Base-by-base conservation (phyloP, 495 filamentous ascomycete genomes). In the Penicillium maclennaniae region DNA sequence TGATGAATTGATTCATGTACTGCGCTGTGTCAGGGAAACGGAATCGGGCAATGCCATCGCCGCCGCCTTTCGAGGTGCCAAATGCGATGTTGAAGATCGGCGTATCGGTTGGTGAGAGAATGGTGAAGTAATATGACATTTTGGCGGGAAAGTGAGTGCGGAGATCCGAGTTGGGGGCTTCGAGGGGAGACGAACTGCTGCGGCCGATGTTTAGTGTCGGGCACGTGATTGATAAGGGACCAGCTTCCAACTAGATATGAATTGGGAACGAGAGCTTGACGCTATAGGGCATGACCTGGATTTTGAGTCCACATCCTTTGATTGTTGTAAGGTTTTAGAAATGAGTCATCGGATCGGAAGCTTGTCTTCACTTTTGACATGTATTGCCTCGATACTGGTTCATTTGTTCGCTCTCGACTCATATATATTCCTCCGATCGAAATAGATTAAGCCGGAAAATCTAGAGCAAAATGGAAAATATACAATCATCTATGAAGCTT, bases 81-180 rank as follows among this genome's bases (percentile, higher is more conserved):
- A 98, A 97, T 59, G 95, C 90, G 68, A 91, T 81, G 72, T 95
- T 91, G 77, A 97, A 98, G 51, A 97, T 82, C 17, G 93, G 92
- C 67, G 89, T 92, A 70, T 98, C 93, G 46, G 87, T 87, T 4
- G 92, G 95, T 62, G 90, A 91, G 67, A 97, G 79, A 51, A 98
- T 95, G 62, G 87, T 86, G 71, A 97, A 97, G 77, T 95, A 95
- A 80, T 95, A 97, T 50, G 90, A 95, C 91, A 97, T 96, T 43
- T 55, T 70, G 58, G 65, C 46, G 40, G 39, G 37, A 40, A 43
- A 21, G 26, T 15, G 48, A 43, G 36, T 48, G 51, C 45, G 50
- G 34, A 54, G 45, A 39, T 26, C 49, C 26, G 50, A 55, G 19
- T 45, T 43, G 44, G 53, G 34, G 31, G 34, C 19, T 40, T 19